Percentiles rank a stretch among this genome's conserved stretches.
These are phyloP conservation scores for Tripidium arundinaceum DNA, from an alignment of 202 grass and related monocot species.

Conservation along the genomic window DNA sequence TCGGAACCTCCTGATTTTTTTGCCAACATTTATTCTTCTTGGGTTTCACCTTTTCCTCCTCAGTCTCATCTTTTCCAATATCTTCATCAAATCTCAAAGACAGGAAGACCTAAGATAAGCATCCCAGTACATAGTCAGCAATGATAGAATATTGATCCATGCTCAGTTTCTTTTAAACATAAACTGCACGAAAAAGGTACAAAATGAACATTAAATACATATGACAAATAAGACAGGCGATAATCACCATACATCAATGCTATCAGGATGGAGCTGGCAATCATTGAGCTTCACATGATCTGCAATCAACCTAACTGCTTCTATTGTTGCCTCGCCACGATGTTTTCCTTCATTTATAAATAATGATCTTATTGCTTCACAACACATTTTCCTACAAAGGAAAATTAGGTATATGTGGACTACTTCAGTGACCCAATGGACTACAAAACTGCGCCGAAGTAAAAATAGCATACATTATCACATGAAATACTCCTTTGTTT, in stretches of 20 bases:
- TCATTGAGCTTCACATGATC: slow-evolving; percentile 73
- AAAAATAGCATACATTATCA: neutral
- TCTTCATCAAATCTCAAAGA: slow-evolving; percentile 91
- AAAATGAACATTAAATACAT: neutral
- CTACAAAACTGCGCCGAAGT: neutral
- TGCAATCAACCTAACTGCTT: slow-evolving; percentile 83
- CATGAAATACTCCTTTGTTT: neutral
- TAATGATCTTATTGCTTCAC: slow-evolving; percentile 63
- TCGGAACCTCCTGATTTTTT: slow-evolving; percentile 36
- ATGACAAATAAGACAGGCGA: slow-evolving; percentile 10
- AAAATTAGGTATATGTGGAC: slow-evolving; percentile 7
- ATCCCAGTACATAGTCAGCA: too few relatives aligned
- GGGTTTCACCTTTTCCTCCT: slow-evolving; percentile 51
- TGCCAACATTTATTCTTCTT: slow-evolving; percentile 53
- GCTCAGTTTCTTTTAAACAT: too few relatives aligned
- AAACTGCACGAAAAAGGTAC: too few relatives aligned
- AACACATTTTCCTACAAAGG: slow-evolving; percentile 73
- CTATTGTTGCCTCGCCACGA: slow-evolving; percentile 87
- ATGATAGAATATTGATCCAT: too few relatives aligned
- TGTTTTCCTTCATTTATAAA: slow-evolving; percentile 95
- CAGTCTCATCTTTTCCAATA: slow-evolving; percentile 52
- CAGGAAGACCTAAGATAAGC: slow-evolving; percentile 1
- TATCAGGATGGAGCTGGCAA: slow-evolving; percentile 89
- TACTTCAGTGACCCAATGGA: slow-evolving; percentile 8
- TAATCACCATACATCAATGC: slow-evolving; percentile 45